Conservation (phyloP, 2,329 filamentous ascomycete genomes). For the Sporothrix mexicana region DNA sequence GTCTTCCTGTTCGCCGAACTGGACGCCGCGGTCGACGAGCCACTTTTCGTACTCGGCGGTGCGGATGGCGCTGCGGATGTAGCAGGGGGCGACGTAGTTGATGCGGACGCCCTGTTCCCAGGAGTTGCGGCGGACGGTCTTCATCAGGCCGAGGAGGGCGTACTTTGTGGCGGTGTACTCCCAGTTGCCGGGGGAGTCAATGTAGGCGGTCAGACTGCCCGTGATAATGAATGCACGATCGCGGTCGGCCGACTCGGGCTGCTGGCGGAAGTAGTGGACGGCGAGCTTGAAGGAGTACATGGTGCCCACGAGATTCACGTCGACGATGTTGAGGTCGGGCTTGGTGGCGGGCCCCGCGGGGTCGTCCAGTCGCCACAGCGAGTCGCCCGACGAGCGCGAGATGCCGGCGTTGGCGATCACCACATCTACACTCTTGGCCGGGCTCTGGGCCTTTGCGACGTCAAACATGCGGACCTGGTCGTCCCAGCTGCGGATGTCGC, state of each 20-base stretch:
- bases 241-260: slow-evolving; percentile 4
- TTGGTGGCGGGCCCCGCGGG: slow-evolving; percentile 11
- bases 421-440: slow-evolving; percentile 24
- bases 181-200: slow-evolving; percentile 29
- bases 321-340: slow-evolving; percentile 29
- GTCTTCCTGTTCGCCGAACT: slow-evolving; percentile 30
- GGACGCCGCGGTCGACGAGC: slow-evolving; percentile 26
- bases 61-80: slow-evolving; percentile 27
- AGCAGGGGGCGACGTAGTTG: slow-evolving; percentile 30
- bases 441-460: slow-evolving; percentile 22
- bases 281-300: slow-evolving; percentile 30
- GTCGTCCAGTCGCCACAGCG: slow-evolving; percentile 27
- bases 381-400: slow-evolving; percentile 28
- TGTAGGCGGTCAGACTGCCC: slow-evolving; percentile 6
- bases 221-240: slow-evolving; percentile 29
- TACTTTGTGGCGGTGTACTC: slow-evolving; percentile 30
- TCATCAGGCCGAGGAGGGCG: slow-evolving; percentile 21
- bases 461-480: slow-evolving; percentile 27
- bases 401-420: slow-evolving; percentile 28
- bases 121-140: slow-evolving; percentile 29
- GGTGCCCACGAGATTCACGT: slow-evolving; percentile 20
- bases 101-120: slow-evolving; percentile 31
- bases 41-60: slow-evolving; percentile 28
- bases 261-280: slow-evolving; percentile 31
- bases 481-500: slow-evolving; percentile 28